A percentile compares a stretch with the other conserved stretches of the same genome.
phyloP scores from a whole-genome alignment of 257 asterid species.

The Nicotiana obtusifolia region DNA sequence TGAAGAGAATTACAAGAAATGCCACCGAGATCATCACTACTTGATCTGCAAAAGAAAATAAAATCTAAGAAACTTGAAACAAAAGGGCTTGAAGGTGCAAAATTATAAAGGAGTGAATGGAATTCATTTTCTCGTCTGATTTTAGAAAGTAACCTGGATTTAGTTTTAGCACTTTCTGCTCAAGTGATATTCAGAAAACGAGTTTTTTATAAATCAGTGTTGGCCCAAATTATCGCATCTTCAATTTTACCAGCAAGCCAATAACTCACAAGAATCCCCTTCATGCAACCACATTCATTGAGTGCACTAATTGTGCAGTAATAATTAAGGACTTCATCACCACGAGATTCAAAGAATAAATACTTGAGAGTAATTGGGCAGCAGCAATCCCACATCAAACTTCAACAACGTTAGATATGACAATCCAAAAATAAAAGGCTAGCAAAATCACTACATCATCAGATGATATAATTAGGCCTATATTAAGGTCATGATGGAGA shows the following conservation, averaged over 20 bases:
- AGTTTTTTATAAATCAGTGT: background rate
- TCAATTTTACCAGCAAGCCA: background rate
- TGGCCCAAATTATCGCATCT: background rate
- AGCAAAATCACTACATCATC: background rate
- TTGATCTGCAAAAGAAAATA: slow-evolving; percentile 62
- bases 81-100: slow-evolving; percentile 4
- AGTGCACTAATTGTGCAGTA: background rate
- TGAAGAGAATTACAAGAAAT: slow-evolving; percentile 77
- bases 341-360: background rate
- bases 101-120: background rate
- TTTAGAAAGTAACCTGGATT: background rate
- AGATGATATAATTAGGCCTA: background rate
- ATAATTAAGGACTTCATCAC: background rate
- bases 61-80: slow-evolving; percentile 16
- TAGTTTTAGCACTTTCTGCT: background rate
- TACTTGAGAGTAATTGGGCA: background rate
- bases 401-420: background rate
- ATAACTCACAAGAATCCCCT: background rate
- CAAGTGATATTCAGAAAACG: background rate
- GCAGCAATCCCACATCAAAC: background rate
- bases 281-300: background rate
- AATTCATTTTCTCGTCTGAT: background rate
- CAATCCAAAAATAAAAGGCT: background rate
- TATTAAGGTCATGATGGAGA: background rate
- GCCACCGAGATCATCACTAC: slow-evolving; percentile 89